Percentiles rank a stretch among this genome's conserved stretches.
These are phyloP conservation scores for Groenewaldozyma auringiensis DNA, from an alignment of 1,139 yeast species.

Conservation along the genomic window DNA sequence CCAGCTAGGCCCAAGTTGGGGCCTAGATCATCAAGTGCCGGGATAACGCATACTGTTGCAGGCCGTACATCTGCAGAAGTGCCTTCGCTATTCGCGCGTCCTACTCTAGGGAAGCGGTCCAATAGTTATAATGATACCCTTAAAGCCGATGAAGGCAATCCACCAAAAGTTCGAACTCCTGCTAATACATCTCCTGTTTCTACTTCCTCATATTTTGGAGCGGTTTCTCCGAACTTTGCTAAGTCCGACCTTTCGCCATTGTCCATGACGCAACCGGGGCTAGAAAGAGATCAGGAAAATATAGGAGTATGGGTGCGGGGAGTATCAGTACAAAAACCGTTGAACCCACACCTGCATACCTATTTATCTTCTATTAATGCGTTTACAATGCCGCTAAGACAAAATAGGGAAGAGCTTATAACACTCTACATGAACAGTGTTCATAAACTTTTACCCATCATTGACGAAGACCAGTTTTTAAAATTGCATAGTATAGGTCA, in stretches of 20 bases:
- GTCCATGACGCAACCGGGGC: conserved; percentile 2
- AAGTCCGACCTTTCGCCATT: not conserved
- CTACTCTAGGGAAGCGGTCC: conserved; percentile 18
- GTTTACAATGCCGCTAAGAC: conserved; percentile 32
- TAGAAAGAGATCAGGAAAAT: conserved; percentile 18
- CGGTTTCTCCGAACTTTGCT: not conserved
- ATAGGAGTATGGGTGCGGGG: conserved; percentile 35
- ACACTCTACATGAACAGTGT: conserved; percentile 33
- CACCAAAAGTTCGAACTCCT: not conserved
- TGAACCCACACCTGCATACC: conserved; percentile 28
- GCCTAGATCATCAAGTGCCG: conserved; percentile 1
- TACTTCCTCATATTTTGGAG: not conserved
- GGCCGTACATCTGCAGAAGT: not conserved
- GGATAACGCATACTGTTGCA: not conserved
- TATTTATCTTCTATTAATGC: conserved; percentile 35
- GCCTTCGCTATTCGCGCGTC: conserved; percentile 8
- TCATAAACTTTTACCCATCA: conserved; percentile 34
- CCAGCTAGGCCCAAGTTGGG: conserved; percentile 4
- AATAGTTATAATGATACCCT: conserved; percentile 7
- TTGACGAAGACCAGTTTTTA: conserved; percentile 33
- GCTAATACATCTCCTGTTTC: not conserved
- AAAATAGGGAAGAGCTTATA: conserved; percentile 31
- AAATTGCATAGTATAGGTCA: conserved; percentile 30
- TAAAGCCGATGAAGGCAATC: not conserved
- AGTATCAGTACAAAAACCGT: conserved; percentile 22